Conservation (phyloP, 2,329 filamentous ascomycete species). For the Pyrenochaeta sp. region DNA sequence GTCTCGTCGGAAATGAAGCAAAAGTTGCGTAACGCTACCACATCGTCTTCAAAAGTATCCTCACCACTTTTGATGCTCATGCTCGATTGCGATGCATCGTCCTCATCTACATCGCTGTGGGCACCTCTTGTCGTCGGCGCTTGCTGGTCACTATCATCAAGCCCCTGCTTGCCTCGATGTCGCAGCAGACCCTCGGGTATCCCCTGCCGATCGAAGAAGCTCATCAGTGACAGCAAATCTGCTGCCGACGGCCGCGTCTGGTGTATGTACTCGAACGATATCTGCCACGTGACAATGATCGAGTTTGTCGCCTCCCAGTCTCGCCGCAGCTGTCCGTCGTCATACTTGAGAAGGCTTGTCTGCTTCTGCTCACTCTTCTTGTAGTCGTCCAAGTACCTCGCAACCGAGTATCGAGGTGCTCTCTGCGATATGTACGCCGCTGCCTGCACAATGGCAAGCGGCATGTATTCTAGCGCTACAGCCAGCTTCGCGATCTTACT, state of each 20-base stretch:
- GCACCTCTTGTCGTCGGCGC: neutral
- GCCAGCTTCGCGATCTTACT: slow-evolving; percentile 11
- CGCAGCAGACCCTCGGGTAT: slow-evolving; percentile 48
- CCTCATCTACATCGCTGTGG: slow-evolving; percentile 7
- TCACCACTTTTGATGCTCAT: slow-evolving; percentile 25
- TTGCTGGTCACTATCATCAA: too few relatives aligned
- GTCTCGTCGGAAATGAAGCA: slow-evolving; percentile 15
- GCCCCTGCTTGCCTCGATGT: neutral
- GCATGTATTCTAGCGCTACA: slow-evolving; percentile 39
- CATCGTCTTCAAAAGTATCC: slow-evolving; percentile 16
- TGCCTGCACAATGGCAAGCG: slow-evolving; percentile 46
- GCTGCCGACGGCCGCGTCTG: slow-evolving; percentile 38
- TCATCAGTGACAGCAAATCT: slow-evolving; percentile 56
- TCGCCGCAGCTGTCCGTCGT: slow-evolving; percentile 40
- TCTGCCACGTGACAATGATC: slow-evolving; percentile 48
- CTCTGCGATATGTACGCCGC: slow-evolving; percentile 37
- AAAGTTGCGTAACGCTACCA: slow-evolving; percentile 15
- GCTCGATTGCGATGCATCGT: slow-evolving; percentile 3
- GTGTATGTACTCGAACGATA: slow-evolving; percentile 44
- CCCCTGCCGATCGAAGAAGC: slow-evolving; percentile 55
- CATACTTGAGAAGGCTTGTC: slow-evolving; percentile 18
- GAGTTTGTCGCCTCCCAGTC: slow-evolving; percentile 45
- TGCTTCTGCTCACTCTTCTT: slow-evolving; percentile 40
- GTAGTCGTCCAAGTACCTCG: slow-evolving; percentile 51
- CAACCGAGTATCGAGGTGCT: slow-evolving; percentile 15